Conservation (phyloP, 2,329 filamentous ascomycete genomes). For the Trichoderma polysporum region DNA sequence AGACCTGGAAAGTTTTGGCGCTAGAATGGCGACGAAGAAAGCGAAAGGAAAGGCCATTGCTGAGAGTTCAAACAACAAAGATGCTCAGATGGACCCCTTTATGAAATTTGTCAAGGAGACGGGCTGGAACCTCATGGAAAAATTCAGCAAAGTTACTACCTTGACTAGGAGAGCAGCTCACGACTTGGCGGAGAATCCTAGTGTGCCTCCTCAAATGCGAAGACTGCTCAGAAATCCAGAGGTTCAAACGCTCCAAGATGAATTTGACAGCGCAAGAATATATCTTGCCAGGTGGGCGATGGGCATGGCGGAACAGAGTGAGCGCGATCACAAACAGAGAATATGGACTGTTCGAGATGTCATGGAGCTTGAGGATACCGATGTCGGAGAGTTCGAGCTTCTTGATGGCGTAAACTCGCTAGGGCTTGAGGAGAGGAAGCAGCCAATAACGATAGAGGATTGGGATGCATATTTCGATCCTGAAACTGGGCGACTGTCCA, state of each 20-base stretch:
- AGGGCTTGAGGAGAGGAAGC: slow-evolving; percentile 73
- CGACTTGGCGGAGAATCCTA: slow-evolving; percentile 87
- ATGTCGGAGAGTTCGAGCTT: slow-evolving; percentile 94
- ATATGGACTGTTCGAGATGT: slow-evolving; percentile 95
- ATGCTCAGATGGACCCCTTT: slow-evolving; percentile 86
- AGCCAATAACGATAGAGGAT: slow-evolving; percentile 75
- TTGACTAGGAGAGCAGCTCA: slow-evolving; percentile 91
- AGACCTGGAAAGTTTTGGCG: slow-evolving; percentile 78
- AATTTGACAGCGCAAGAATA: slow-evolving; percentile 93
- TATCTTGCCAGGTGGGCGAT: slow-evolving; percentile 98
- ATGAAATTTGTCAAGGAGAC: slow-evolving; percentile 93
- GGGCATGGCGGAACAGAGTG: slow-evolving; percentile 96
- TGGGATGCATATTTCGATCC: slow-evolving; percentile 90
- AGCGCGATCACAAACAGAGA: slow-evolving; percentile 77
- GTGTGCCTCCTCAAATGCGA: slow-evolving; percentile 82
- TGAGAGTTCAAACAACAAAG: slow-evolving; percentile 45
- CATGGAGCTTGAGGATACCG: slow-evolving; percentile 89
- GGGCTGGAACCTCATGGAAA: slow-evolving; percentile 94
- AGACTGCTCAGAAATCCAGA: slow-evolving; percentile 86
- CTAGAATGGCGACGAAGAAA: slow-evolving; percentile 46
- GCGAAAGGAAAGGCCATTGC: slow-evolving; percentile 29
- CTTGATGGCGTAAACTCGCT: slow-evolving; percentile 76
- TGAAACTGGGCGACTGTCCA: slow-evolving; percentile 67
- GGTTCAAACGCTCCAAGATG: slow-evolving; percentile 91
- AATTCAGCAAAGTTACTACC: slow-evolving; percentile 94